A percentile compares a stretch with the other conserved stretches of the same genome.
Evolutionary conservation across 495 filamentous ascomycete species (phyloP).

Genomic region (Pseudotulostoma volvatum): DNA sequence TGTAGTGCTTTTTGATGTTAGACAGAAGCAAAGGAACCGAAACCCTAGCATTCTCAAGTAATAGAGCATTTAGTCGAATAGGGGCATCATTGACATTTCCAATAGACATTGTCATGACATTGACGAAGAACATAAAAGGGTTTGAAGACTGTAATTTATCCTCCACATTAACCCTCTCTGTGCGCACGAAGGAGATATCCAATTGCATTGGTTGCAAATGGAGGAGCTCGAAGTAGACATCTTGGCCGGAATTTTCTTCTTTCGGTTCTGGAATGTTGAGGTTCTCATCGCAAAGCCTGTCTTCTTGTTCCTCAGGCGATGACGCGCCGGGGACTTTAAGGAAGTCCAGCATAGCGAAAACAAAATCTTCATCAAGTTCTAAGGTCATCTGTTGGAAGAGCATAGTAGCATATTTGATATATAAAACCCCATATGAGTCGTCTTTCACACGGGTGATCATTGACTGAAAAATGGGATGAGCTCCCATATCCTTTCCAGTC

Average conservation of each 20-base stretch:
- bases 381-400: slow-evolving; percentile 95
- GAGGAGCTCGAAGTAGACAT: slow-evolving; percentile 93
- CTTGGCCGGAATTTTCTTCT: slow-evolving; percentile 63
- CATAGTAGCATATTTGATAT: slow-evolving; percentile 94
- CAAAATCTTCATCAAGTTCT: slow-evolving; percentile 95
- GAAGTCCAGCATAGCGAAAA: slow-evolving; percentile 90
- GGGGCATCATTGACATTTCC: slow-evolving; percentile 98
- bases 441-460: slow-evolving; percentile 92
- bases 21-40: slow-evolving; percentile 67
- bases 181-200: slow-evolving; percentile 91
- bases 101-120: slow-evolving; percentile 97
- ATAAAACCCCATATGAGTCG: slow-evolving; percentile 92
- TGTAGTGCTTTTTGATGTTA: slow-evolving; percentile 85
- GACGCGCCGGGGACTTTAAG: slow-evolving; percentile 87
- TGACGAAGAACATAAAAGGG: slow-evolving; percentile 94
- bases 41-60: slow-evolving; percentile 89
- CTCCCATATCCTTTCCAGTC: slow-evolving; percentile 90
- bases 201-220: slow-evolving; percentile 97
- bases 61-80: slow-evolving; percentile 75
- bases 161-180: slow-evolving; percentile 89
- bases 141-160: slow-evolving; percentile 76
- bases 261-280: slow-evolving; percentile 87
- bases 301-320: slow-evolving; percentile 70
- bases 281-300: slow-evolving; percentile 72
- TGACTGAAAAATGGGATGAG: slow-evolving; percentile 83